phyloP scores from a whole-genome alignment of 2,329 filamentous ascomycete species.

The Cladosporium sp. region DNA sequence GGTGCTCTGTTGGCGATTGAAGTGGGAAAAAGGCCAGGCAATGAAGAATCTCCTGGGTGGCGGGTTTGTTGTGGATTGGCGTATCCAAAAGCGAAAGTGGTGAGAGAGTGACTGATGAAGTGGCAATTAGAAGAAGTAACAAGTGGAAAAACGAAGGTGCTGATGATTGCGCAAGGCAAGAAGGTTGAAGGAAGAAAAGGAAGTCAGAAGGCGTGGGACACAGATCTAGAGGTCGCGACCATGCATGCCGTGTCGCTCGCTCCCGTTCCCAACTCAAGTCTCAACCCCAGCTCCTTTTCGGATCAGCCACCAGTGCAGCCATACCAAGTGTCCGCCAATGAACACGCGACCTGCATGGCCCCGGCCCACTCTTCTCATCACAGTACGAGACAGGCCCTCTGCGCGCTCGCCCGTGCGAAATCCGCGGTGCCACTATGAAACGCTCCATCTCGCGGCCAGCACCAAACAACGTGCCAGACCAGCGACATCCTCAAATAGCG shows the following conservation, averaged over 20 bases:
- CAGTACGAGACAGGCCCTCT: conserved; percentile 5
- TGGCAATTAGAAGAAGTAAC: conserved; percentile 20
- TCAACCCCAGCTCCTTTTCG: conserved; percentile 8
- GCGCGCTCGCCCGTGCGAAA: conserved; percentile 1
- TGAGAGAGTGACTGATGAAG: conserved; percentile 26
- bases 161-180: conserved; percentile 4
- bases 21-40: neutral
- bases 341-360: neutral
- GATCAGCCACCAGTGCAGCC: neutral
- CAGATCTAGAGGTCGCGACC: neutral
- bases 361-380: neutral
- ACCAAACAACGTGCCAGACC: neutral
- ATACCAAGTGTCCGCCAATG: conserved; percentile 1
- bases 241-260: too few relatives aligned
- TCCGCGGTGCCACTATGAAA: neutral
- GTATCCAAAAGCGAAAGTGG: conserved; percentile 21
- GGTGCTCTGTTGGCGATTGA: conserved; percentile 16
- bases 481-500: neutral
- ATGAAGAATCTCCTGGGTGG: conserved; percentile 15
- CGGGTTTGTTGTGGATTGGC: conserved; percentile 2
- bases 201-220: neutral
- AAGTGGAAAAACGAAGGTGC: conserved; percentile 21
- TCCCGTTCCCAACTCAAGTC: neutral
- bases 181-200: conserved; percentile 22
- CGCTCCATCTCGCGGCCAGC: neutral